A percentile compares a stretch with the other conserved stretches of the same genome.
These are phyloP conservation scores for Ophiostoma sp. DNA, from an alignment of 2,329 filamentous ascomycete genomes.

Conservation along the genomic window DNA sequence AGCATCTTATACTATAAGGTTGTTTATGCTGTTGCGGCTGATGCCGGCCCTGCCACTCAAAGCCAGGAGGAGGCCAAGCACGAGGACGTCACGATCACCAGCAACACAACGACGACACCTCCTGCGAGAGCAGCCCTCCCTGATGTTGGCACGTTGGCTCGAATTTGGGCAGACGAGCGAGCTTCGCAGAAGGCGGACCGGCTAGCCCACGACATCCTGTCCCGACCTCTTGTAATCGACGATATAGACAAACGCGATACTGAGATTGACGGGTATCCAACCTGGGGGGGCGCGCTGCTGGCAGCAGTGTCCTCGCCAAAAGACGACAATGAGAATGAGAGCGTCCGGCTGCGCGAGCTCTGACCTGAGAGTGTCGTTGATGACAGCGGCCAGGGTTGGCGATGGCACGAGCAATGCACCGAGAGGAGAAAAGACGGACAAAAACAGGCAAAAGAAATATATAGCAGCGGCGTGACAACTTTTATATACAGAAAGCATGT, in stretches of 20 bases:
- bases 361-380: background rate
- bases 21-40: background rate
- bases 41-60: background rate
- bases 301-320: background rate
- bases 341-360: background rate
- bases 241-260: background rate
- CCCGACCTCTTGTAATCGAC: background rate
- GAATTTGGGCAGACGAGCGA: background rate
- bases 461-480: background rate
- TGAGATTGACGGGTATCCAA: no score
- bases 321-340: background rate
- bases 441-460: background rate
- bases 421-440: background rate
- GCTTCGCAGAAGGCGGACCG: background rate
- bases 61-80: background rate
- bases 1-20: background rate
- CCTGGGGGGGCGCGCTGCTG: background rate
- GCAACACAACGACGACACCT: background rate
- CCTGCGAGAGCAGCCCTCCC: background rate
- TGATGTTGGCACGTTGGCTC: background rate
- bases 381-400: background rate
- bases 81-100: background rate
- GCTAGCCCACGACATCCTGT: background rate
- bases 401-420: background rate
- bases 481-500: slow-evolving; percentile 1